These are phyloP conservation scores for Ascochyta viciae-villosae DNA, from an alignment of 2,329 filamentous ascomycete species.

Conservation along the genomic window DNA sequence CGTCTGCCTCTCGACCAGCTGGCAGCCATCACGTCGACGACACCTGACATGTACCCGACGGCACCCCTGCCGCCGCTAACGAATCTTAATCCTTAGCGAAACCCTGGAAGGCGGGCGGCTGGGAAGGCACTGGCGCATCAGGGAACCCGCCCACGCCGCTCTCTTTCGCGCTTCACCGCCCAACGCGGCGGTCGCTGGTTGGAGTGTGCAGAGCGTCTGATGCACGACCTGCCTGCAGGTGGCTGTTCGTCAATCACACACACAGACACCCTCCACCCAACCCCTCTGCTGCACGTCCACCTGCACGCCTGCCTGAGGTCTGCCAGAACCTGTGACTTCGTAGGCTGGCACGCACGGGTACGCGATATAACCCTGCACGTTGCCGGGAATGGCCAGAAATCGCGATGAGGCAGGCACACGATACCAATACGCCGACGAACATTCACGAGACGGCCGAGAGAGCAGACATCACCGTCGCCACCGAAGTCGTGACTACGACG, in stretches of 20 bases:
- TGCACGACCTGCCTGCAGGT: conserved; percentile 20
- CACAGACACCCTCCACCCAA: conserved; percentile 36
- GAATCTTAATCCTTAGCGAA: conserved; percentile 28
- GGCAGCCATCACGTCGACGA: conserved; percentile 33
- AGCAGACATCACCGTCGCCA: conserved; percentile 41
- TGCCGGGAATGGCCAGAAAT: conserved; percentile 45
- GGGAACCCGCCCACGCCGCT: conserved; percentile 28
- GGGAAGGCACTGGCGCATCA: conserved; percentile 25
- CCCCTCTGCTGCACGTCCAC: conserved; percentile 19
- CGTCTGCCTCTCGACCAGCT: conserved; percentile 28
- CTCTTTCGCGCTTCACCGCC: conserved; percentile 39
- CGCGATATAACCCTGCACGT: conserved; percentile 34
- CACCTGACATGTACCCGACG: conserved; percentile 33
- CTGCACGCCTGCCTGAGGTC: conserved; percentile 46
- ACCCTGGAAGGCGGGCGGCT: conserved; percentile 31
- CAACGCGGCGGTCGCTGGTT: conserved; percentile 28
- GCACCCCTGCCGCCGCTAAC: conserved; percentile 28
- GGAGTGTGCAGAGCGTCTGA: conserved; percentile 18
- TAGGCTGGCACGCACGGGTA: conserved; percentile 40
- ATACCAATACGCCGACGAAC: conserved; percentile 40
- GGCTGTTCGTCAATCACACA: conserved; percentile 37
- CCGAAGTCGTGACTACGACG: conserved; percentile 31
- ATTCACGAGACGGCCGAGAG: conserved; percentile 37
- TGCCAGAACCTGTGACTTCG: conserved; percentile 39
- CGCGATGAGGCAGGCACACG: conserved; percentile 41